A percentile compares a stretch with the other conserved stretches of the same genome.
These are phyloP conservation scores for Allantophomopsis lycopodina DNA, from an alignment of 2,329 filamentous ascomycete species.

Conservation along the genomic window DNA sequence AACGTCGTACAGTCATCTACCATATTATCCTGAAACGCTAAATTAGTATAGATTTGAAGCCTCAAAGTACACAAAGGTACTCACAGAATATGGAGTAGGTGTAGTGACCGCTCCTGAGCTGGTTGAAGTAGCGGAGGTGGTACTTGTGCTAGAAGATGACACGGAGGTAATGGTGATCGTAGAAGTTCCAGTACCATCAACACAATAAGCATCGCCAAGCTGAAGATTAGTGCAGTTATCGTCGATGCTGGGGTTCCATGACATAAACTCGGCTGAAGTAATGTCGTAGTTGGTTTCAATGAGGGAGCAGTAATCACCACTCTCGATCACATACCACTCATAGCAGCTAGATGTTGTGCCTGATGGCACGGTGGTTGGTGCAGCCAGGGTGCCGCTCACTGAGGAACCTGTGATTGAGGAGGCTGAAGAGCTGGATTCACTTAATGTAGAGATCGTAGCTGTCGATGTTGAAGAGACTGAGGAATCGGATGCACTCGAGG, in stretches of 20 bases:
- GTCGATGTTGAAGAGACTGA: too few species aligned
- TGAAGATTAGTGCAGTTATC: constrained; percentile 13
- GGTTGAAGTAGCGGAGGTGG: not conserved
- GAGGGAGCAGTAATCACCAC: constrained; percentile 5
- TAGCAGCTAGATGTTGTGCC: not conserved
- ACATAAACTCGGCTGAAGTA: constrained; percentile 9
- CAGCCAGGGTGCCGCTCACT: not conserved
- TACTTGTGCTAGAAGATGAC: not conserved
- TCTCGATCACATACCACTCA: not conserved
- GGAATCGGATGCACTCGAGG: too few species aligned
- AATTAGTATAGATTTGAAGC: too few species aligned
- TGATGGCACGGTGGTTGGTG: not conserved
- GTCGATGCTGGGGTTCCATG: constrained; percentile 19
- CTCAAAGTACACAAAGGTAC: too few species aligned
- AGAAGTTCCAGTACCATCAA: constrained; percentile 1
- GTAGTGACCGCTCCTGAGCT: not conserved
- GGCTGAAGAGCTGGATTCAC: too few species aligned
- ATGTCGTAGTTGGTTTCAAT: constrained; percentile 10
- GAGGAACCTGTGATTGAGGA: too few species aligned
- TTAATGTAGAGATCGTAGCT: too few species aligned
- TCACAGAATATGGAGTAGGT: too few species aligned
- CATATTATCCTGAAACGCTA: too few species aligned
- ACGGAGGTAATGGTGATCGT: not conserved
- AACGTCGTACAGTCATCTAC: not conserved
- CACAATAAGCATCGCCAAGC: constrained; percentile 12